Evolutionary conservation across 345 rosid species (phyloP), one percentile per base, ranked within the genome.

Genomic region (Tarenaya hassleriana): DNA sequence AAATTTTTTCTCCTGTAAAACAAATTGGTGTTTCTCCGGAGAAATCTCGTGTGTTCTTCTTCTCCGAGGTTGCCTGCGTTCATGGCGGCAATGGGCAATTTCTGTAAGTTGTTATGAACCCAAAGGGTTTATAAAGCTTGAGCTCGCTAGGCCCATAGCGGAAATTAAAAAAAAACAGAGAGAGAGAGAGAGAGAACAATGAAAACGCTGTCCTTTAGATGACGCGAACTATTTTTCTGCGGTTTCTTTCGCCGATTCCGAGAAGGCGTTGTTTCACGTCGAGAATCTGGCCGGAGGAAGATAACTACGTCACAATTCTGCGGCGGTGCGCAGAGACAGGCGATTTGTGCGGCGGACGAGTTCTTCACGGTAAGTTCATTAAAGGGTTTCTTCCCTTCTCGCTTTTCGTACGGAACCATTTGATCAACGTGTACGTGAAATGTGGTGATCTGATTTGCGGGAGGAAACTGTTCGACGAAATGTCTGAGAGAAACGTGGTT

Each of bases 401-500:
- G 7, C 67, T 42, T 18, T 77, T 63, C 42, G 62, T 75, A 34
- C 50, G 47, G 34, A 80, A 80, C 43, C 76, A 74, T 29, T 10
- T 72, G 41, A 71, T 80, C 41, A 74, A 65, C 40, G 34, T 70
- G 35, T 80, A 80, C 35, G 18, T 51, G 8, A 80, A 72, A 58
- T 69, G 62, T 12, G 70, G n/a, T n/a, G n/a, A n/a, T n/a, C n/a
- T 60, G 4, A 19, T 7, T 7, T 38, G 45, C 24, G 80, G 67
- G 10, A 34, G 41, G 56, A 56, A 65, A 7, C 41, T 77, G 70
- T 80, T 80, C 68, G 78, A 77, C 11, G 65, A 72, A 80, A 80
- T 74, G 74, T 73, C 73, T 29, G 47, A 61, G 4, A 53, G 75
- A 21, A 77, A 80, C 32, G 74, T 70, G 3, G 78, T 80, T 31